Base-by-base conservation (phyloP, 202 grass and related monocot genomes). In the Zoysia matrella region DNA sequence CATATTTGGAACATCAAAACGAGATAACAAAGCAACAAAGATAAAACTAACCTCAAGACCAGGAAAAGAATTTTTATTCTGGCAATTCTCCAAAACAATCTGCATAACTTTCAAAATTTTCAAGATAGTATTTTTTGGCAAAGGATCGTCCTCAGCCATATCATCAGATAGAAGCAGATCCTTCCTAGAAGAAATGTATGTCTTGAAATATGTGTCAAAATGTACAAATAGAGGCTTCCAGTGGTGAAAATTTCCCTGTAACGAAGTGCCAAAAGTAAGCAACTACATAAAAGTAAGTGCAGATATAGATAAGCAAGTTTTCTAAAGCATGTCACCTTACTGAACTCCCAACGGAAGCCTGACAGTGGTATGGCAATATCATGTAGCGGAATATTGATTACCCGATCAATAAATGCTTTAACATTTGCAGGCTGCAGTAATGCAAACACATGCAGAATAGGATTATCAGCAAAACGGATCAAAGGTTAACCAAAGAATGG, bases 291-390 rank as follows among this genome's bases (percentile, higher is more conserved):
- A 89, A 70, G 53, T 6, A 86, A 61, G 69, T 50, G 16, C 41
- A 64, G 69, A 72, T 22, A 84, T 73, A 57, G 74, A 39, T 69
- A 67, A 80, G 46, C 6, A 10, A 50, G 51, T 50, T 60, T 53
- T 67, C 41, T 47, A 53, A 60, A 87, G 16, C 52, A 56, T 50
- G 39, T 76, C 77, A 99, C 96, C 96, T 99, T 99, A 85, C 82
- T 95, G 79, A 93, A 99, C 52, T 95, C 96, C 96, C 96, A 99
- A 22, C 58, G 85, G 85, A 99, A 99, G 74, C 87, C 90, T 22
- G 92, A 99, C 48, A 99, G 89, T 74, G 96, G 96, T 87, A 99
- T 99, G 36, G 96, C 93, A 48, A 99, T 95, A 65, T 99, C 96
- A 92, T 91, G 92, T 85, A 95, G 85, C 40, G 96, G 96, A 86